Base-by-base conservation (phyloP, 2,329 filamentous ascomycete species). In the Elsinoe australis region DNA sequence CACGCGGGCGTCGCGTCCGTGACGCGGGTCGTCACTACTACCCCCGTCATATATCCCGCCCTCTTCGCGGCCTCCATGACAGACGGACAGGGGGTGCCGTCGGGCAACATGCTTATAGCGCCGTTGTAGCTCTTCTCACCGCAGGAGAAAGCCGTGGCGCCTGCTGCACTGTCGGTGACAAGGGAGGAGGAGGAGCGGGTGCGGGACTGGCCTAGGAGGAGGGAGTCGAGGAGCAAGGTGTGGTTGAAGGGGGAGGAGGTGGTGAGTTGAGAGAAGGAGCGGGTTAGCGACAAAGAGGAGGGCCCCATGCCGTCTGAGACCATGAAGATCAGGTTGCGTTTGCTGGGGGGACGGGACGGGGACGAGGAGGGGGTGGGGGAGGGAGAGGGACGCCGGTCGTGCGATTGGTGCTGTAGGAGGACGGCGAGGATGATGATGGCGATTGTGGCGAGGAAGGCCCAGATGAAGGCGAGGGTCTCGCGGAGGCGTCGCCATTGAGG, bases 301-400 rank as follows among this genome's bases (percentile, higher is more conserved):
- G 92, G 92, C 0, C 92, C 92, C 92, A 98, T 98, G 60, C 92
- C 92, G 65, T 98, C 92, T 0, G 87, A 95, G 29, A 98, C 90
- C 92, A 98, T 98, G 72, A 98, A 96, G 58, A 98, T 83, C 47
- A 98, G 74, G 67, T 96, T 98, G 48, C 87, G 79, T 73, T 96
- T 98, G 46, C 80, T 79, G 28, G 56, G 55, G 8, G 62, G 59
- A 29, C 52, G 59, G 14, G 24, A 32, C 19, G 26, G 33, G 21
- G 32, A 19, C 10, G 45, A 12, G 5, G 45, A 29, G 45, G 32
- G 31, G 21, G 32, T 22, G 8, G 32, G 19, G 10, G 14, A 9
- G 5, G 45, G 45, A n/a, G 32, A 9, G 17, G 31, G 45, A 9
- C 21, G 22, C 6, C 19, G 32, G 12, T 49, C 49, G 75, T 57